Base-by-base conservation (phyloP, 1,284 basidiomycete species). In the Pseudozyma pruni region DNA sequence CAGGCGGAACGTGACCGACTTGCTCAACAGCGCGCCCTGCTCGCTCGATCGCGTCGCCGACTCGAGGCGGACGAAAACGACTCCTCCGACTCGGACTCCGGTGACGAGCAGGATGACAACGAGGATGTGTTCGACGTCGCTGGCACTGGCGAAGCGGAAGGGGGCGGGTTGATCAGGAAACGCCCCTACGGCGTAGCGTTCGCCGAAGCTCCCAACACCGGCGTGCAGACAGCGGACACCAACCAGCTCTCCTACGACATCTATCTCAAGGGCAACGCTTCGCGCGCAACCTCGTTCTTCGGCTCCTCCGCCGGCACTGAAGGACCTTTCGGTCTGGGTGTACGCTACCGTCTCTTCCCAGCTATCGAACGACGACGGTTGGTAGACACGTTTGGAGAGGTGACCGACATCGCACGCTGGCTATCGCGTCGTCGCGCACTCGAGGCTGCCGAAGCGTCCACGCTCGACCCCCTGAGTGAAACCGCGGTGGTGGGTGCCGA, bases 271-370 rank as follows among this genome's bases (percentile, higher is more conserved):
- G 96, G 94, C 91, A 94, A 78, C 89, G 78, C 93, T 33, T 90
- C 90, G 42, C 90, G 90, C 67, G 86, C 80, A 29, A 90, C 88
- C 0, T 89, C 89, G 2, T 94, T 94, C 83, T 93, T 93, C 86
- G 92, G 92, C 17, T 48, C 67, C 11, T 66, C 57, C 42, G 53
- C 58, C 4, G 56, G 52, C 2, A 49, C 56, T 8, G 72, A 74
- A 46, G 73, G 69, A 3, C 64, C 64, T 7, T 83, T 89, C 85
- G 69, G 86, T 87, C 32, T 89, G 86, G 51, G 86, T 86, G 35
- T 90, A 89, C 87, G 95, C 38, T 98, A 91, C 83, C 87, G 96
- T 71, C 97, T 98, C 91, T 98, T 98, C 84, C 96, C 96, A 0
- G 93, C 93, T 76, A 89, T 96, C 34, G 95, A 98, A 84, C 90